These are phyloP conservation scores for Patellaria atrata DNA, from an alignment of 495 filamentous ascomycete species.

Conservation along the genomic window DNA sequence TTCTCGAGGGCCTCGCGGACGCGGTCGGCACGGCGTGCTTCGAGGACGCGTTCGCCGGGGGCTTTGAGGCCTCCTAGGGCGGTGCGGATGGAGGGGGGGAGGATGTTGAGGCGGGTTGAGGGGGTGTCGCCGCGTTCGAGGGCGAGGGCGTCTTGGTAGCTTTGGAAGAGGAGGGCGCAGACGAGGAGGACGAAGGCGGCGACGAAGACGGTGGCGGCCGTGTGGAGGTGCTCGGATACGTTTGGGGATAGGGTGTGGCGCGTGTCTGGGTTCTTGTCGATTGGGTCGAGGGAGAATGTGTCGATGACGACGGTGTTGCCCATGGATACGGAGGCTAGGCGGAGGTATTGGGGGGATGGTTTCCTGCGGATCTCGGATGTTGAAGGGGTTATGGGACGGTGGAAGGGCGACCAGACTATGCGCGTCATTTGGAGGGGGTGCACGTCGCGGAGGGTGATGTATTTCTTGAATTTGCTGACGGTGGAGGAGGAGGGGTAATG, in stretches of 20 bases:
- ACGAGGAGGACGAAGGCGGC: conserved; percentile 40
- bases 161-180: conserved; percentile 47
- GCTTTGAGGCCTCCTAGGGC: conserved; percentile 19
- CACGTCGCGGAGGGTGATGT: conserved; percentile 52
- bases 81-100: conserved; percentile 21
- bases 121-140: conserved; percentile 44
- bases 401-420: conserved; percentile 62
- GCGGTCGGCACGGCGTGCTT: conserved; percentile 5
- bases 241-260: conserved; percentile 59
- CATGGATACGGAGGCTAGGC: conserved; percentile 72
- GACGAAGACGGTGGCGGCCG: conserved; percentile 33
- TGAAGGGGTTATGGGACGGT: conserved; percentile 33
- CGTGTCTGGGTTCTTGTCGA: conserved; percentile 31
- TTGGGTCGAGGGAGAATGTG: conserved; percentile 54
- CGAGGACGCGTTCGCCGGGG: conserved; percentile 2
- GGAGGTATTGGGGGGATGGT: conserved; percentile 43
- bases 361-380: conserved; percentile 17
- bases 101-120: conserved; percentile 33
- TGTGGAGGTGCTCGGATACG: conserved; percentile 33
- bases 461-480: conserved; percentile 41
- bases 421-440: conserved; percentile 80
- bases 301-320: conserved; percentile 78
- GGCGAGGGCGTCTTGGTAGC: conserved; percentile 54
- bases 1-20: conserved; percentile 1
- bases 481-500: conserved; percentile 33